Percentiles rank a stretch among this genome's conserved stretches.
Evolutionary conservation across 257 asterid species (phyloP).

Genomic region (Solanum pinnatisectum): DNA sequence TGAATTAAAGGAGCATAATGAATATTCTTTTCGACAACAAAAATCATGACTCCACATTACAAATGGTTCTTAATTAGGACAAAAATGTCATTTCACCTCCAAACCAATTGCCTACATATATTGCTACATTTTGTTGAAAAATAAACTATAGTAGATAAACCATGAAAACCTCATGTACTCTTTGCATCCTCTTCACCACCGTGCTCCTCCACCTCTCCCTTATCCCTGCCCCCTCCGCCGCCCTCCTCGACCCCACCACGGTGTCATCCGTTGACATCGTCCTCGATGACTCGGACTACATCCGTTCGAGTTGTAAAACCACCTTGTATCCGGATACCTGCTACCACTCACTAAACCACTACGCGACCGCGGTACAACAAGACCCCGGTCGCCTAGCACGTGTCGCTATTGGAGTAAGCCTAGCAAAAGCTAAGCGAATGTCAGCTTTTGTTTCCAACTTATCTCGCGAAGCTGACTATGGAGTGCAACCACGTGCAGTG

Average conservation of each 20-base stretch:
- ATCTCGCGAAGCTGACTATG: slow-evolving; percentile 36
- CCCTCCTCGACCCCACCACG: background rate
- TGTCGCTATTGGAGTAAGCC: slow-evolving; percentile 5
- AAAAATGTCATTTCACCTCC: background rate
- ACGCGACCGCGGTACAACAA: slow-evolving; percentile 4
- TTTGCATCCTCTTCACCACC: background rate
- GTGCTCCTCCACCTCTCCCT: slow-evolving; percentile 2
- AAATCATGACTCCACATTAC: background rate
- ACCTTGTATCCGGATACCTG: slow-evolving; percentile 7
- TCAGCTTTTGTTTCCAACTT: slow-evolving; percentile 8
- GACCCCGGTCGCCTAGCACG: slow-evolving; percentile 2
- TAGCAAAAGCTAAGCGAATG: slow-evolving; percentile 6
- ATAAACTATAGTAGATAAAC: background rate
- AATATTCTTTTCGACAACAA: background rate
- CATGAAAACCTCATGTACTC: background rate
- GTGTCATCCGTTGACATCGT: background rate
- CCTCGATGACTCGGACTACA: background rate
- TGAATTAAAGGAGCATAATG: background rate
- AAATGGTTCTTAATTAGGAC: background rate
- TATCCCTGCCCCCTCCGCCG: background rate
- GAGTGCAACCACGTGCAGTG: slow-evolving; percentile 37
- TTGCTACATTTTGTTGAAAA: background rate
- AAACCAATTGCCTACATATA: background rate
- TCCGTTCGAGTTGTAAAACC: background rate
- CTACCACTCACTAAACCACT: slow-evolving; percentile 6